Evolutionary conservation across 2,329 filamentous ascomycete species (phyloP).

Genomic region (Emergomyces orientalis): DNA sequence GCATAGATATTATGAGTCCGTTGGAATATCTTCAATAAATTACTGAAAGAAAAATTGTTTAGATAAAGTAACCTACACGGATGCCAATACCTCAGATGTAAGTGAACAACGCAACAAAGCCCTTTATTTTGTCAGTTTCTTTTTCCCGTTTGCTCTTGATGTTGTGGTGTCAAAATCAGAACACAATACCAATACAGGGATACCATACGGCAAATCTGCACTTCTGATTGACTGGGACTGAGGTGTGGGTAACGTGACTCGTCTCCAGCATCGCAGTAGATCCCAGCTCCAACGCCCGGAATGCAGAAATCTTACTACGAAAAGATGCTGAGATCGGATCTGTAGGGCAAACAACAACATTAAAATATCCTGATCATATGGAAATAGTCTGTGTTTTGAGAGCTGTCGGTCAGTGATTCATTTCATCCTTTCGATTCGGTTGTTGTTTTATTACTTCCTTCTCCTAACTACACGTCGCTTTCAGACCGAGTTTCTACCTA

Average conservation of each 20-base stretch:
- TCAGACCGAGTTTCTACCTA: constrained; percentile 5
- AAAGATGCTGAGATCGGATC: background rate
- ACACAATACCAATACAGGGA: background rate
- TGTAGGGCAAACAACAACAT: background rate
- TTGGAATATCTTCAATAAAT: background rate
- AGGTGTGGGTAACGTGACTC: background rate
- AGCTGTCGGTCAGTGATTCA: background rate
- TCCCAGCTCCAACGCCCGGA: background rate
- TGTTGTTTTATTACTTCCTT: background rate
- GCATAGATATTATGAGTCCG: no score
- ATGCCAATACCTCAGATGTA: background rate
- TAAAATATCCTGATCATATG: background rate
- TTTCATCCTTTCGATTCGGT: background rate
- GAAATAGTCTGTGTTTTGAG: background rate
- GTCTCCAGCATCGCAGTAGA: background rate
- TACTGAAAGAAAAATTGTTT: background rate
- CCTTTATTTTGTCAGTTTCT: background rate
- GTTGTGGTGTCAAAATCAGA: background rate
- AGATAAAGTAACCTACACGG: background rate
- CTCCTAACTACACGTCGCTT: background rate
- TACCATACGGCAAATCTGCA: background rate
- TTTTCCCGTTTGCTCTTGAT: background rate
- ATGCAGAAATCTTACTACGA: constrained; percentile 2
- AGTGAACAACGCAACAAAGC: background rate
- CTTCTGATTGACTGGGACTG: background rate